phyloP scores from a whole-genome alignment of 1,139 yeast genomes.

The Candida tetrigidarum region DNA sequence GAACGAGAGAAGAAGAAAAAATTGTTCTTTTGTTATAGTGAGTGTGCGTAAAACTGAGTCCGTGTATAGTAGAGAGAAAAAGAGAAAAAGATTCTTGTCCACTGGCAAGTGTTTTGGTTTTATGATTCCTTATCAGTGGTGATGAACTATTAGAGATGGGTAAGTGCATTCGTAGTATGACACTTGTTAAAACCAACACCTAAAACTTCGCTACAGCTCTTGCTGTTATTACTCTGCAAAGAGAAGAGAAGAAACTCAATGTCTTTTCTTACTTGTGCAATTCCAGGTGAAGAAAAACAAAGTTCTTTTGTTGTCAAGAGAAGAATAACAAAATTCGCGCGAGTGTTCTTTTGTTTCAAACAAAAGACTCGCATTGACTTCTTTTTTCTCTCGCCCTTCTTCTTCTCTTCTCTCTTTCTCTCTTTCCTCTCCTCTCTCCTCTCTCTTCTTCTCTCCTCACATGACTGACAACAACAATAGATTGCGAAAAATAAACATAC shows the following conservation, averaged over 20 bases:
- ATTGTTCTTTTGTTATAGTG: background rate
- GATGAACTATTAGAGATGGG: background rate
- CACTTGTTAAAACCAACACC: no score
- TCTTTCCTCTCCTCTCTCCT: background rate
- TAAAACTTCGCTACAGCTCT: no score
- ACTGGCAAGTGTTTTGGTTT: background rate
- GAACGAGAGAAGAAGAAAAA: background rate
- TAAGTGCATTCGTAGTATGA: no score
- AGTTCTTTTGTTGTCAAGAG: conserved; percentile 1
- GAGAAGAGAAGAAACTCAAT: background rate
- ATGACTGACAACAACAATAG: background rate
- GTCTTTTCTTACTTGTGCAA: no score
- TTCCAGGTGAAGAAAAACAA: background rate
- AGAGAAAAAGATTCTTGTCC: background rate
- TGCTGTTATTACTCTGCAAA: no score
- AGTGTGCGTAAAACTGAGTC: conserved; percentile 5
- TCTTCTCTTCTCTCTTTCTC: background rate
- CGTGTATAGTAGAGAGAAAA: background rate
- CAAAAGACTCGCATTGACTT: conserved; percentile 4
- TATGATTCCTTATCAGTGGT: no score
- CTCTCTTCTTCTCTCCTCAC: background rate
- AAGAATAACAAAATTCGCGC: conserved; percentile 2
- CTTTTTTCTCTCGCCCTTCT: background rate
- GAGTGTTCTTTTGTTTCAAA: conserved; percentile 1
- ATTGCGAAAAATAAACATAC: background rate